A percentile compares a stretch with the other conserved stretches of the same genome.
phyloP scores from a whole-genome alignment of 2,329 filamentous ascomycete genomes.

The Bisporella sp. region DNA sequence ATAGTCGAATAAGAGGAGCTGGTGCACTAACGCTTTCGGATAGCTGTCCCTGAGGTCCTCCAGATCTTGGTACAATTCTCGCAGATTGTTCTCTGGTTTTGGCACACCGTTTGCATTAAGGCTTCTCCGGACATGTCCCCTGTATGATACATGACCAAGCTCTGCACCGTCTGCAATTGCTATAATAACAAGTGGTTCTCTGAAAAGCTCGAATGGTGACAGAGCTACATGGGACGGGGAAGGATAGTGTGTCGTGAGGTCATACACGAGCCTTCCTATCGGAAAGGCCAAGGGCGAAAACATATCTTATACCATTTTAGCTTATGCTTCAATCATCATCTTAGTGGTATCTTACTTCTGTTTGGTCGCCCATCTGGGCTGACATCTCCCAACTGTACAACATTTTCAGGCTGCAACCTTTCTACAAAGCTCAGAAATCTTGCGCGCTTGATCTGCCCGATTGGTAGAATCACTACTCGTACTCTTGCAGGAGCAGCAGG shows the following conservation, averaged over 20 bases:
- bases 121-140: conserved; percentile 49
- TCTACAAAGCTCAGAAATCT: conserved; percentile 74
- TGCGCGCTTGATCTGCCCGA: conserved; percentile 77
- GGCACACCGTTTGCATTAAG: conserved; percentile 40
- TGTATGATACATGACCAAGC: conserved; percentile 46
- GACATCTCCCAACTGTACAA: conserved; percentile 79
- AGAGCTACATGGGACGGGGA: conserved; percentile 73
- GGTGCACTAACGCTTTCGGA: conserved; percentile 69
- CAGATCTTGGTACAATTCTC: conserved; percentile 58
- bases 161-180: conserved; percentile 79
- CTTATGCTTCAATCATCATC: background rate
- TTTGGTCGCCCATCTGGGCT: conserved; percentile 78
- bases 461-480: conserved; percentile 77
- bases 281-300: conserved; percentile 89
- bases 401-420: conserved; percentile 70
- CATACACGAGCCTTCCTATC: conserved; percentile 78
- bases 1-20: conserved; percentile 75
- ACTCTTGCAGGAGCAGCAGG: conserved; percentile 89
- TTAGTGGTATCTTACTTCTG: conserved; percentile 57
- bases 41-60: conserved; percentile 66
- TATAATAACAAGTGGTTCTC: conserved; percentile 76
- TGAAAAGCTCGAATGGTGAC: conserved; percentile 83
- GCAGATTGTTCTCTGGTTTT: conserved; percentile 48
- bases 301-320: conserved; percentile 56
- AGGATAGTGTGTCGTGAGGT: conserved; percentile 73